Conservation (phyloP, 108 stramenopile species). For the Cyclotella cryptica region DNA sequence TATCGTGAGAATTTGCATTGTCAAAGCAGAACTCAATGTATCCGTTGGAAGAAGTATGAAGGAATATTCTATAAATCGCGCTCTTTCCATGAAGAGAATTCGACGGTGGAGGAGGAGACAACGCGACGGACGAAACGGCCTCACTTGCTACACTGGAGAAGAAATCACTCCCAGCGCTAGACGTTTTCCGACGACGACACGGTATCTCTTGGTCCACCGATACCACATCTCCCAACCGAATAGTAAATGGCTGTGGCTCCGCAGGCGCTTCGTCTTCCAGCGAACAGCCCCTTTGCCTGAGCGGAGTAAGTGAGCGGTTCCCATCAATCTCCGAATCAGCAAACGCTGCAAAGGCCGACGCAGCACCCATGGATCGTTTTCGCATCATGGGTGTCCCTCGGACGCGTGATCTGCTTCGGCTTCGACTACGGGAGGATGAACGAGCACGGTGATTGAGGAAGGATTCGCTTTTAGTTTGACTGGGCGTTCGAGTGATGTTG, state of each 20-base stretch:
- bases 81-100: constrained; percentile 9
- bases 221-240: constrained; percentile 20
- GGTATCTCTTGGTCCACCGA: constrained; percentile 21
- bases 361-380: constrained; percentile 15
- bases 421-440: constrained; percentile 1
- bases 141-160: constrained; percentile 9
- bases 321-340: background rate
- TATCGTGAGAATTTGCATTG: constrained; percentile 21
- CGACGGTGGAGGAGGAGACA: constrained; percentile 5
- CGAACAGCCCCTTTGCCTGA: background rate
- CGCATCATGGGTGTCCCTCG: background rate
- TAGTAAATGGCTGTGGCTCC: background rate
- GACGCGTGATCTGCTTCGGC: constrained; percentile 9
- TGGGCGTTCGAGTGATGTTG: background rate
- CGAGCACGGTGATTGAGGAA: background rate
- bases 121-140: background rate
- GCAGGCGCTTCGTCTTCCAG: background rate
- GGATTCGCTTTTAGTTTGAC: constrained; percentile 10
- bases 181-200: background rate
- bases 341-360: constrained; percentile 2
- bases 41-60: constrained; percentile 18
- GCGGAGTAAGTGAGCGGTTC: background rate
- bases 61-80: constrained; percentile 18
- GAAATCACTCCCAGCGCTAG: constrained; percentile 5
- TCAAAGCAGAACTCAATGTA: constrained; percentile 35